Evolutionary conservation across 257 asterid species (phyloP), one percentile per base, ranked within the genome.

Genomic region (Henckelia pumila): DNA sequence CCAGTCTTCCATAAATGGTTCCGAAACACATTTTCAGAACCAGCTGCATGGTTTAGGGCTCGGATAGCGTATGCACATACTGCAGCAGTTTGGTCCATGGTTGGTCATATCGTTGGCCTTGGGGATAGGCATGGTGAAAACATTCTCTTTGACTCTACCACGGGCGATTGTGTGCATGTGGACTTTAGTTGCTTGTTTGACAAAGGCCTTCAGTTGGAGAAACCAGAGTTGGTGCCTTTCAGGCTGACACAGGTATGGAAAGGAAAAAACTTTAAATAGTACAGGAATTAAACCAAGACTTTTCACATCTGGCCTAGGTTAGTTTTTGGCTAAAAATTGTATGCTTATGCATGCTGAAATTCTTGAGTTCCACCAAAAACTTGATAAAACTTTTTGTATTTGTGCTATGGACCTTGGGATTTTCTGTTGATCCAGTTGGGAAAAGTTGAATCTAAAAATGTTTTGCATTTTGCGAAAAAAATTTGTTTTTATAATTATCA

Each of bases 21-120:
- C 73, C 76, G 88, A 57, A 90, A 90, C 82, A 90, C 96, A 56
- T 93, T 93, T 73, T 88, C 96, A 9, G 99, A 93, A 77, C 99
- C 99, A 68, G 99, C 99, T 78, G 89, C 88, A 73, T 93, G 99
- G 99, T 93, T 93, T 78, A 88, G 97, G 81, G 97, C 97, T 56
- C 90, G 99, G 10, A 76, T 83, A 75, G 92, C 99, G 61, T 93
- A 88, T 79, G 92, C 97, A 29, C 99, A 90, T 75, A 90, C 97
- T 68, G 85, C 94, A 71, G 99, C 99, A 44, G 99, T 93, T 70
- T 90, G 99, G 99, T 90, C 99, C 67, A 93, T 93, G 99, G 99
- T 93, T 78, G 99, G 97, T 56, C 99, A 93, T 78, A 93, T 93
- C 71, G 99, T 93, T 77, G 99, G 97, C 72, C 99, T 93, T 68